Base-by-base conservation (phyloP, 148 eudicot genomes). In the Diospyros kaki region DNA sequence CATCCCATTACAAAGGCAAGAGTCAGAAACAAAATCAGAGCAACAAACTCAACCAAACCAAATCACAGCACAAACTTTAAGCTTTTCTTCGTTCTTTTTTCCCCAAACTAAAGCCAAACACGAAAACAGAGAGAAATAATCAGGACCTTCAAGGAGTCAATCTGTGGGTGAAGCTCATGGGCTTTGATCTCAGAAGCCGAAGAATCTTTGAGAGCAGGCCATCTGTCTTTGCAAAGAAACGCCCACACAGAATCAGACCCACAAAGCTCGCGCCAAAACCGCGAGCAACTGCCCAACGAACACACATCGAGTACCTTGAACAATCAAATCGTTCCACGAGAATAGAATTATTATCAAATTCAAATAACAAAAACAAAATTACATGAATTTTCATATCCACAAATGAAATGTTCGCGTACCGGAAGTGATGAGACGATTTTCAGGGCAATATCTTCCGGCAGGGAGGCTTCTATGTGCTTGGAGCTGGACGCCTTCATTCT, bases 191-290 rank as follows among this genome's bases (percentile, higher is more conserved):
- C 73, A 76, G 58, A 71, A 78, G 77, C 72, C 46, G 68, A 68
- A 74, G 68, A 68, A 40, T 80, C 45, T n/a, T 74, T 45, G 4
- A 87, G 73, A 41, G 80, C 81, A 55, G 93, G 87, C 98, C 98
- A 93, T 71, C 98, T 80, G 13, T 79, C 69, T 76, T 55, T 77
- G 60, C 76, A 89, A n/a, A 93, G 86, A 71, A 56, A 74, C 56
- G 75, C 64, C 98, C 98, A 93, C 46, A 93, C 79, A 63, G 71
- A 76, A 73, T 93, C 89, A 44, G 91, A 89, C 80, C 77, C 89
- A 54, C 98, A 93, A 7, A 93, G 66, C 73, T 91, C 89, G 80
- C 82, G 84, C 98, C 98, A 93, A 52, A 79, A 89, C 73, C 85
- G 73, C 4, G 90, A 89, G 81, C 98, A 91, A 64, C 92, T 85